phyloP scores from a whole-genome alignment of 1,284 basidiomycete species.

The Puccinia hordei region DNA sequence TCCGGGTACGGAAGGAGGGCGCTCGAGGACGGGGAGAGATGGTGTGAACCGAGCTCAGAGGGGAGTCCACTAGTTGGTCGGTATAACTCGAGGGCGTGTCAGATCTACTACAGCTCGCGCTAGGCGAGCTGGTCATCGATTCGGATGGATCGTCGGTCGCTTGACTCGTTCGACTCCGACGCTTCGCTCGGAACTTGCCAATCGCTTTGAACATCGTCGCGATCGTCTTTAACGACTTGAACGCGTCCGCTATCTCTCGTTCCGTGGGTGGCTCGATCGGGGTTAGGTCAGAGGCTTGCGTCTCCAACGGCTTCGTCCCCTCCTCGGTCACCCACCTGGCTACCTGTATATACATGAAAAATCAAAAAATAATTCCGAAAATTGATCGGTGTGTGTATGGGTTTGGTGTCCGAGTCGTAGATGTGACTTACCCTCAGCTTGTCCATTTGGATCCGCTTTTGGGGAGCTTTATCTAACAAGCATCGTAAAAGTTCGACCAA shows the following conservation, averaged over 20 bases:
- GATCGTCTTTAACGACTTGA: constrained; percentile 18
- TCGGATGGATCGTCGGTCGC: background rate
- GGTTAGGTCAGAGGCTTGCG: background rate
- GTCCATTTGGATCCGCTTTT: too few species aligned
- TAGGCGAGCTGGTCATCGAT: background rate
- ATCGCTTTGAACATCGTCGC: constrained; percentile 30
- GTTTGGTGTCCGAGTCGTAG: too few species aligned
- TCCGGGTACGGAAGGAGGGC: too few species aligned
- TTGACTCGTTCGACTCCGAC: background rate
- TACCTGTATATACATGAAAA: background rate
- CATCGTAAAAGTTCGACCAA: background rate
- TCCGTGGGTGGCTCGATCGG: constrained; percentile 17
- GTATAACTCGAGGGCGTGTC: too few species aligned
- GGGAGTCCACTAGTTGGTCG: too few species aligned
- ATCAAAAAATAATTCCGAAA: too few species aligned
- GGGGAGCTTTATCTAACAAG: background rate
- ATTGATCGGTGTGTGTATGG: too few species aligned
- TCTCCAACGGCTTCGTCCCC: background rate
- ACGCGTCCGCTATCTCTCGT: constrained; percentile 22
- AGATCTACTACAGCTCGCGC: background rate
- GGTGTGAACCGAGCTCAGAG: too few species aligned
- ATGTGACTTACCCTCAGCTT: too few species aligned
- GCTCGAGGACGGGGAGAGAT: too few species aligned
- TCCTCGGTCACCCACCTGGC: constrained; percentile 6
- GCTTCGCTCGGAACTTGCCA: constrained; percentile 3